Evolutionary conservation across 805 yeast species (phyloP), one percentile per base, ranked within the genome.

Genomic region (Zygoascus flipseniorum): DNA sequence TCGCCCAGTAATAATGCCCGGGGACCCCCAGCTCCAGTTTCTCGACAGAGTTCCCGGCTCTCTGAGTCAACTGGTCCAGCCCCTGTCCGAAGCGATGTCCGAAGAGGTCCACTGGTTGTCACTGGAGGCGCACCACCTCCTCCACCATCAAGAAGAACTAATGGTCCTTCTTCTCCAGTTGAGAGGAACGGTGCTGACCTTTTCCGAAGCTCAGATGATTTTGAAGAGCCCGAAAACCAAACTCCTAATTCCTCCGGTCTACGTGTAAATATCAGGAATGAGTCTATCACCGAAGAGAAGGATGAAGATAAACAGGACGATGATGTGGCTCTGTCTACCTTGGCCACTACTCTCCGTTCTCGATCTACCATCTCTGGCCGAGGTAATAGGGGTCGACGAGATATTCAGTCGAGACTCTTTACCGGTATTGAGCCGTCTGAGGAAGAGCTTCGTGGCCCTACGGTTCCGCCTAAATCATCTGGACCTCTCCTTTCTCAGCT

Each of bases 311-410:
- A 26, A 9, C 20, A 14, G 16, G 65, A 56, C 41, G 66, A 56
- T 18, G 58, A 56, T 41, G 65, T 58, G 1, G 71, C 71, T 1
- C 49, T 69, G 39, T 61, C 65, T 31, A 58, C 52, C 10, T 63
- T 68, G 18, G 64, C 72, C 4, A 51, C 69, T 13, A 58, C 68
- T 9, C 49, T 68, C 53, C 58, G 70, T n/a, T 41, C 64, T 41
- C 53, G 58, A 16, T 63, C 69, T 8, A 62, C 69, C 8, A 54
- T 60, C 18, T 58, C 68, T 18, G 57, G 63, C 2, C 52, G 70
- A 32, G 55, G 60, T 4, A 41, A 50, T 28, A 54, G 70, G 18
- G 67, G 68, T 1, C 56, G 70, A 41, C 54, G 68, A 18, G 70
- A 67, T 51, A 58, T 66, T 49, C 66, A 61, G 50, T 65, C 65